Evolutionary conservation across 805 yeast genomes (phyloP), one percentile per base, ranked within the genome.

Genomic region (Kazachstania viticola): DNA sequence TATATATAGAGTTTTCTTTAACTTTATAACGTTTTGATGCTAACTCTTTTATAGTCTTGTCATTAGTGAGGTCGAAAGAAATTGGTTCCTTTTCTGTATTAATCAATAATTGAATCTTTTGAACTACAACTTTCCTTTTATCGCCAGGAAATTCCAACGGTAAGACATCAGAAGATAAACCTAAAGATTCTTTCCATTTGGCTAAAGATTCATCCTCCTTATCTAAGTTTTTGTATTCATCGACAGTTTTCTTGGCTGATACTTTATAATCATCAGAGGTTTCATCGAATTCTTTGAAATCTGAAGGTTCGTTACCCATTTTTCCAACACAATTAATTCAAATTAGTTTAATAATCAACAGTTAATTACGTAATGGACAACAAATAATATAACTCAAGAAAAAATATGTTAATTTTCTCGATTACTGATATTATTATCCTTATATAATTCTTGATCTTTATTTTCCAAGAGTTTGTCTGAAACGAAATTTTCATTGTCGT

Each of bases 181-280:
- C 96, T 21, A 85, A 62, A 1, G 94, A 80, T 35, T 75, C 81
- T 56, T 87, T 87, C 96, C 96, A 85, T 56, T 81, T 82, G 39
- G 79, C 81, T 40, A 85, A 65, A 13, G 93, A 79, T 57, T 83
- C 95, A 54, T 85, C 96, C 45, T 84, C 80, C 9, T 88, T 88
- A 51, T 85, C 96, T 43, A 85, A 60, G 35, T 76, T 69, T 34
- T 77, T 73, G 57, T 85, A 85, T 52, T 85, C 95, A 27, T 72
- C 84, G 26, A 85, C 69, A 13, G 93, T 79, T 51, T 84, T 84
- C 62, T 85, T 71, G 14, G 61, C 68, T 4, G 61, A 40, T 11
- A 64, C 60, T 29, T 46, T 52, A 35, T 57, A 57, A 8, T 37
- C 45, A 30, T 56, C 54, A 5, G 33, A 29, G 13, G 28, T 30